phyloP scores from a whole-genome alignment of 176 grass and related monocot genomes.

The Musa schizocarpa region DNA sequence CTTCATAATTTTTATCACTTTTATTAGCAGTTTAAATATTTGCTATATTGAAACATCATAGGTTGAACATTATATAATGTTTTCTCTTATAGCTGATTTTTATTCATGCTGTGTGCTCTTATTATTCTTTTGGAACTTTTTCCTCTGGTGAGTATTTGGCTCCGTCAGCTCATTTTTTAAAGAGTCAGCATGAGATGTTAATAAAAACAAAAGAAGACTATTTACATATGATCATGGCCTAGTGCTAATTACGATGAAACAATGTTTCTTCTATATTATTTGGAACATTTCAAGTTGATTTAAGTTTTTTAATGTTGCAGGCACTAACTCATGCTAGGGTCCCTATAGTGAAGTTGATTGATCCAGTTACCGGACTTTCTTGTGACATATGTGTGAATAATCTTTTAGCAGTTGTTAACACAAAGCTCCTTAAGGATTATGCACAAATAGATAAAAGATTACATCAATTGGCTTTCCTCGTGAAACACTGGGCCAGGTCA shows the following conservation, averaged over 20 bases:
- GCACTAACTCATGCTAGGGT: conserved; percentile 92
- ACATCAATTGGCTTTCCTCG: conserved; percentile 74
- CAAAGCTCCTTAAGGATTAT: conserved; percentile 94
- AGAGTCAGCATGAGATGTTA: too few species aligned
- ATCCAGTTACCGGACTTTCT: conserved; percentile 78
- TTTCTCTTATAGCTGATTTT: too few species aligned
- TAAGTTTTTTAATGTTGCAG: conserved; percentile 38
- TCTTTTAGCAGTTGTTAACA: conserved; percentile 95
- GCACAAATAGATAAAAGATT: conserved; percentile 75
- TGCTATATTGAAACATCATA: too few species aligned
- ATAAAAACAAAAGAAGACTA: too few species aligned
- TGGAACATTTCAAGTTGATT: not conserved
- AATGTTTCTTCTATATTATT: not conserved
- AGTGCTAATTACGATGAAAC: not conserved
- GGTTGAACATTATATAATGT: too few species aligned
- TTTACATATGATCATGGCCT: too few species aligned
- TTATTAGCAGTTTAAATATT: too few species aligned
- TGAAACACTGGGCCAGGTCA: conserved; percentile 97
- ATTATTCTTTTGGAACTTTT: too few species aligned
- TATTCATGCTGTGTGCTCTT: too few species aligned
- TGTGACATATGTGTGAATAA: conserved; percentile 99
- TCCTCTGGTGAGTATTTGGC: too few species aligned
- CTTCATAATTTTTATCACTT: too few species aligned
- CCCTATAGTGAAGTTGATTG: conserved; percentile 97
- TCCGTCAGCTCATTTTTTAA: too few species aligned